Evolutionary conservation across 345 rosid species (phyloP).

Genomic region (Syzygium aromaticum): DNA sequence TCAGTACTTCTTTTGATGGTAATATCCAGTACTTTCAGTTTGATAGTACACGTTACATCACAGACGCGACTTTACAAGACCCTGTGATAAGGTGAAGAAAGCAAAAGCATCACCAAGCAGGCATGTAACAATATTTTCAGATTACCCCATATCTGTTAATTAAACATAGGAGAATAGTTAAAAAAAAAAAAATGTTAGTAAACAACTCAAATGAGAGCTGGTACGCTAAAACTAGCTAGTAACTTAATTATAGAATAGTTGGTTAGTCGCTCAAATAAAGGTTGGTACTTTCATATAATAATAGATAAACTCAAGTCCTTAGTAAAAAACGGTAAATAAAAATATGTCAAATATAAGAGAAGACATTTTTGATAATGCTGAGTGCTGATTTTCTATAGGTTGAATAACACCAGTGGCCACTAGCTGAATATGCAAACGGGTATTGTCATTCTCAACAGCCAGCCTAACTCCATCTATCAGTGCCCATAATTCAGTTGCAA

Average conservation of each 20-base stretch:
- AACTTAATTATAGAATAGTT: neutral
- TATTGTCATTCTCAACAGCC: neutral
- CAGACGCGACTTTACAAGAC: rapidly evolving
- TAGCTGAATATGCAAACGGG: neutral
- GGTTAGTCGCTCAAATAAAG: neutral
- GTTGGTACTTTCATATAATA: neutral
- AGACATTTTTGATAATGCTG: neutral
- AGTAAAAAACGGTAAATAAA: neutral
- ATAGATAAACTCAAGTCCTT: neutral
- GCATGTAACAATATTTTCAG: neutral
- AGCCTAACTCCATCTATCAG: neutral
- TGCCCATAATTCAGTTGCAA: neutral
- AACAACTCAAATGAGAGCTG: neutral
- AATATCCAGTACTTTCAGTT: neutral
- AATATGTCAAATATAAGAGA: neutral
- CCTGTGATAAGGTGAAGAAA: rapidly evolving
- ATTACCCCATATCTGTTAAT: neutral
- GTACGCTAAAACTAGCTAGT: neutral
- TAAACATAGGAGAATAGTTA: too few species aligned
- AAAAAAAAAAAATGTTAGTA: neutral
- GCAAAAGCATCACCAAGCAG: neutral
- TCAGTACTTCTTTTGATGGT: neutral
- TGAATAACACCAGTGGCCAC: neutral
- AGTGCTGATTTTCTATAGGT: neutral
- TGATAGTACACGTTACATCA: rapidly evolving